Conservation (phyloP, 441 rosid species). For the Erodium chrysanthum region DNA sequence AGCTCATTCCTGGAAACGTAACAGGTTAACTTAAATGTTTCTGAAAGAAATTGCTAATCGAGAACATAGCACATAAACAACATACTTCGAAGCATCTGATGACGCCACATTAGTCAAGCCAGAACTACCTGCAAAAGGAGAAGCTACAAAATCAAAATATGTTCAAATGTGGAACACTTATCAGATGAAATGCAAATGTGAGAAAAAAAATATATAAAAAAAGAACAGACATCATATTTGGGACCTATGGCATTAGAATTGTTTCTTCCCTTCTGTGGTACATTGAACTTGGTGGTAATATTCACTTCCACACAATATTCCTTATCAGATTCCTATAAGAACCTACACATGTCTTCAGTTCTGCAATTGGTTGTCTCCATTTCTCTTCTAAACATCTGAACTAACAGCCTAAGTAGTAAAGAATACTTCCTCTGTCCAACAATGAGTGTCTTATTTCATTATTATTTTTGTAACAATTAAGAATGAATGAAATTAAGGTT, state of each 20-base stretch:
- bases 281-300: background rate
- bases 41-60: conserved; percentile 11
- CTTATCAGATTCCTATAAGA: background rate
- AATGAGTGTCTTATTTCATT: too few relatives aligned
- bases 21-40: conserved; percentile 13
- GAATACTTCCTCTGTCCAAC: background rate
- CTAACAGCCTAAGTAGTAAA: background rate
- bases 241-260: background rate
- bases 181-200: too few relatives aligned
- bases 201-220: too few relatives aligned
- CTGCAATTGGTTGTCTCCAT: background rate
- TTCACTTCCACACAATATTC: background rate
- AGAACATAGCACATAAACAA: conserved; percentile 15
- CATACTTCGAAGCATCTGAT: conserved; percentile 49
- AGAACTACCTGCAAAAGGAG: conserved; percentile 23
- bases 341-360: background rate
- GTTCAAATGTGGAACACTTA: background rate
- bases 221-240: background rate
- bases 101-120: conserved; percentile 19
- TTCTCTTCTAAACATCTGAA: background rate
- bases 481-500: too few relatives aligned
- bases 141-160: conserved; percentile 9
- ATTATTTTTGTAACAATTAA: too few relatives aligned
- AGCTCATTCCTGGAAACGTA: conserved; percentile 43
- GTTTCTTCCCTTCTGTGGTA: background rate